phyloP scores from a whole-genome alignment of 306 rosid species.

The Boehmeria nivea region DNA sequence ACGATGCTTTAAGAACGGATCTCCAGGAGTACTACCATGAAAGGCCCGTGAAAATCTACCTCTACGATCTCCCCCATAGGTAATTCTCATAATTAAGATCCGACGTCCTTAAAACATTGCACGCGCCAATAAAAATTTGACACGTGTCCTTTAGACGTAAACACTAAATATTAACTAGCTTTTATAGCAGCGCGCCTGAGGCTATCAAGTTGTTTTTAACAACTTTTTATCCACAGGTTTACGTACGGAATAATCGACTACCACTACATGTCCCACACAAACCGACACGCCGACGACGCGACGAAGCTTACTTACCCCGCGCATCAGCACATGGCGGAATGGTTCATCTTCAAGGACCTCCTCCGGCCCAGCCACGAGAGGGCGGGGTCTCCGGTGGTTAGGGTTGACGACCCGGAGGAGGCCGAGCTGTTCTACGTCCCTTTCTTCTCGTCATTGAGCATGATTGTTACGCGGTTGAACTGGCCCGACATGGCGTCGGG shows the following conservation, averaged over 20 bases:
- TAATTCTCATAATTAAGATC: no score
- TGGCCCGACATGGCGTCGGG: conserved; percentile 45
- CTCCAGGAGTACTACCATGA: not conserved
- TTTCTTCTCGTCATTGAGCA: conserved; percentile 63
- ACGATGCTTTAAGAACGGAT: not conserved
- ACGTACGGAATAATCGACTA: conserved; percentile 28
- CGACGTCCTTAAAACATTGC: no score
- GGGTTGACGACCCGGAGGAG: conserved; percentile 75
- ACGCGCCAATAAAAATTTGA: no score
- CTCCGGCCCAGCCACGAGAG: conserved; percentile 45
- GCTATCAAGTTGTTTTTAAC: no score
- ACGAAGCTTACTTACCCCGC: conserved; percentile 80
- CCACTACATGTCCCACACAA: no score
- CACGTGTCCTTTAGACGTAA: no score
- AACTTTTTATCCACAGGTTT: no score
- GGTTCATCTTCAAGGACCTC: conserved; percentile 67
- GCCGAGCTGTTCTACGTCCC: conserved; percentile 85
- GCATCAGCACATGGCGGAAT: conserved; percentile 91
- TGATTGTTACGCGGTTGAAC: no score
- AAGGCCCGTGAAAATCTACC: not conserved
- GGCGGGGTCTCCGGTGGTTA: conserved; percentile 40
- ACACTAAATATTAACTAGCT: no score
- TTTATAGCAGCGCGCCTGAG: no score
- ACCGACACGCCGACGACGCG: no score
- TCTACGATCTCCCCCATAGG: conserved; percentile 37